Conservation (phyloP, 495 filamentous ascomycete genomes). For the Neurospora sp. region DNA sequence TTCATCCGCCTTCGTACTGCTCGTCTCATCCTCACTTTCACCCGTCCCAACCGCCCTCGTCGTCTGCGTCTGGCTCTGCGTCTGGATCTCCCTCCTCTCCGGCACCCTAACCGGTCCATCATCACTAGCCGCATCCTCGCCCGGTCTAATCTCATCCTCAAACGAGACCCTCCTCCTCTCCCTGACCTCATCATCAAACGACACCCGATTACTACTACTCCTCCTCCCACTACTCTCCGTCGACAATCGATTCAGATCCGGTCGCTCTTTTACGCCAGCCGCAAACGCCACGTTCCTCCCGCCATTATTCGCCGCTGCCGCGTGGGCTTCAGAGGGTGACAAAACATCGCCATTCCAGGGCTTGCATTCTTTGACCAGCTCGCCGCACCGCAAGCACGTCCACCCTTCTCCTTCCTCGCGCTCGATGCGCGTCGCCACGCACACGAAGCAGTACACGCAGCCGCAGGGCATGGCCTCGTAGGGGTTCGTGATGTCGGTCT, state of each 20-base stretch:
- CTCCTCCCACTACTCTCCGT: conserved; percentile 1
- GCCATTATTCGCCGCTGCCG: conserved; percentile 38
- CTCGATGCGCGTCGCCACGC: conserved; percentile 80
- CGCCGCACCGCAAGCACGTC: conserved; percentile 87
- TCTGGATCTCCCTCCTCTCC: neutral
- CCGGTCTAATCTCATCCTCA: neutral
- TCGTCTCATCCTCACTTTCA: neutral
- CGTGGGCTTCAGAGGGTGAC: conserved; percentile 42
- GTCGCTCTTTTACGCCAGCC: conserved; percentile 35
- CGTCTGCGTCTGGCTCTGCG: neutral
- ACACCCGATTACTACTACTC: neutral
- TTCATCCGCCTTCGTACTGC: neutral
- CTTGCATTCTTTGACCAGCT: conserved; percentile 75
- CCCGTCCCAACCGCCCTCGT: neutral
- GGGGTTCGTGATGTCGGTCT: conserved; percentile 93
- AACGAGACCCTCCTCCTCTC: neutral
- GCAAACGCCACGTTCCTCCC: conserved; percentile 54
- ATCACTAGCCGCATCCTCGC: neutral
- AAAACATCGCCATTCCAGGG: conserved; percentile 90
- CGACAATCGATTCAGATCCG: conserved; percentile 1
- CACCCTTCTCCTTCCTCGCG: conserved; percentile 93
- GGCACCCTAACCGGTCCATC: neutral
- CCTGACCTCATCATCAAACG: neutral
- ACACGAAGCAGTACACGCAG: conserved; percentile 95
- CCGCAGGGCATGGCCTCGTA: conserved; percentile 89